Percentiles rank a stretch among this genome's conserved stretches.
phyloP scores from a whole-genome alignment of 345 rosid species.

The Salix suchowensis region DNA sequence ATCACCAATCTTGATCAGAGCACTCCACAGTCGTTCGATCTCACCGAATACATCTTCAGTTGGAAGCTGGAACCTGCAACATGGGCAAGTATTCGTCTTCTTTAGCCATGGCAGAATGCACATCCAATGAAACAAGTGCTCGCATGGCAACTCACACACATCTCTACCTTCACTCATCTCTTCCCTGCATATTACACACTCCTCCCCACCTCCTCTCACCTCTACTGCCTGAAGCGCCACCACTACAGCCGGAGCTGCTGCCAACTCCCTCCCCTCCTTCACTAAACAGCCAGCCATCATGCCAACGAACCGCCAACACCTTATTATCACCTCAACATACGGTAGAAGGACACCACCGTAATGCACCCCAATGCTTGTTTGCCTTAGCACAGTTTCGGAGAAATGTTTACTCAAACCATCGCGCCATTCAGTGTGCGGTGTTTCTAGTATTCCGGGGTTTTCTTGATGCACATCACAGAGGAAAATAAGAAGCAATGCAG shows the following conservation, averaged over 20 bases:
- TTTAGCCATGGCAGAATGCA: conserved; percentile 81
- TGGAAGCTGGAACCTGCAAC: conserved; percentile 83
- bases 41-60: conserved; percentile 71
- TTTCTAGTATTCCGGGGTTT: conserved; percentile 47
- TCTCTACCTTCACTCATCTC: conserved; percentile 75
- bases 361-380: conserved; percentile 40
- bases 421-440: conserved; percentile 53
- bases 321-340: conserved; percentile 50
- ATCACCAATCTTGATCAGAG: conserved; percentile 32
- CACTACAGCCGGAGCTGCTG: conserved; percentile 58
- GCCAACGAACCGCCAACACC: conserved; percentile 58
- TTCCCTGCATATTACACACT: conserved; percentile 81
- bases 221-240: conserved; percentile 61
- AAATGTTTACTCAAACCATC: conserved; percentile 30
- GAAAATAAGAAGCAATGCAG: conserved; percentile 70
- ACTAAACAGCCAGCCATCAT: conserved; percentile 32
- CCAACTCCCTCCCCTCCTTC: conserved; percentile 42
- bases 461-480: conserved; percentile 71
- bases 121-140: conserved; percentile 84
- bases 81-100: conserved; percentile 84
- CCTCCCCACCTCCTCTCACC: conserved; percentile 36
- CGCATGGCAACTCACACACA: conserved; percentile 81
- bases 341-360: conserved; percentile 60
- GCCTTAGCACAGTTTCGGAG: conserved; percentile 27
- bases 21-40: conserved; percentile 78